Conservation (phyloP, 768 basidiomycete species). For the Cystofilobasidium macerans region DNA sequence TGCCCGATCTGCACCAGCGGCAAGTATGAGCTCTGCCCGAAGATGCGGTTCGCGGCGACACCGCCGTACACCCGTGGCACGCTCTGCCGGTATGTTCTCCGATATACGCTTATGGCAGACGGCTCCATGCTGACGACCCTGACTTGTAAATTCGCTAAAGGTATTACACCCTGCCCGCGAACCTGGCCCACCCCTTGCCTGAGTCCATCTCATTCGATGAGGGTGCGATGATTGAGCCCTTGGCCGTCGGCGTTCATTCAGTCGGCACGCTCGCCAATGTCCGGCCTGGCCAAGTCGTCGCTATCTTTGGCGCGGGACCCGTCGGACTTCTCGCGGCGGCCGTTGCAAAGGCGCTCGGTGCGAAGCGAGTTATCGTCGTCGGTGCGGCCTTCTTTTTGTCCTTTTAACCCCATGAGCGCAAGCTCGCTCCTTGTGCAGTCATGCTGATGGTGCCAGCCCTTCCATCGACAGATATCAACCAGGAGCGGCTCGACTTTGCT, state of each 20-base stretch:
- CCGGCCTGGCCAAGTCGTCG: conserved; percentile 61
- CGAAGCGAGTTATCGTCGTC: conserved; percentile 68
- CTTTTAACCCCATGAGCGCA: too few relatives aligned
- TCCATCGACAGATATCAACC: conserved; percentile 37
- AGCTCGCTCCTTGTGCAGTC: too few relatives aligned
- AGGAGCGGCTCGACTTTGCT: conserved; percentile 71
- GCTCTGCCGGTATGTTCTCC: conserved; percentile 52
- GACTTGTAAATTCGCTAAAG: background rate
- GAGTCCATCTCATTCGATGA: conserved; percentile 52
- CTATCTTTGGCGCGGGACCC: conserved; percentile 60
- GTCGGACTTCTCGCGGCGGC: conserved; percentile 41
- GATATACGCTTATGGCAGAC: too few relatives aligned
- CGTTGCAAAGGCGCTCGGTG: conserved; percentile 84
- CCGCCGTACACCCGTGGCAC: conserved; percentile 82
- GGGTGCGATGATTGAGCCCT: conserved; percentile 94
- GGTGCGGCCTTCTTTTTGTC: conserved; percentile 46
- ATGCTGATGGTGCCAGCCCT: too few relatives aligned
- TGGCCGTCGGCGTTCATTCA: conserved; percentile 83
- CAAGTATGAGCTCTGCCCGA: conserved; percentile 62
- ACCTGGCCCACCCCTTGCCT: conserved; percentile 46
- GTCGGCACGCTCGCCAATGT: conserved; percentile 65
- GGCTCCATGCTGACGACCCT: too few relatives aligned
- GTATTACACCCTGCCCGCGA: conserved; percentile 66
- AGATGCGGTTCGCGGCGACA: conserved; percentile 82
- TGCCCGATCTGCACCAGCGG: conserved; percentile 77